phyloP scores from a whole-genome alignment of 1,284 basidiomycete genomes.

The Heterobasidion irregulare region DNA sequence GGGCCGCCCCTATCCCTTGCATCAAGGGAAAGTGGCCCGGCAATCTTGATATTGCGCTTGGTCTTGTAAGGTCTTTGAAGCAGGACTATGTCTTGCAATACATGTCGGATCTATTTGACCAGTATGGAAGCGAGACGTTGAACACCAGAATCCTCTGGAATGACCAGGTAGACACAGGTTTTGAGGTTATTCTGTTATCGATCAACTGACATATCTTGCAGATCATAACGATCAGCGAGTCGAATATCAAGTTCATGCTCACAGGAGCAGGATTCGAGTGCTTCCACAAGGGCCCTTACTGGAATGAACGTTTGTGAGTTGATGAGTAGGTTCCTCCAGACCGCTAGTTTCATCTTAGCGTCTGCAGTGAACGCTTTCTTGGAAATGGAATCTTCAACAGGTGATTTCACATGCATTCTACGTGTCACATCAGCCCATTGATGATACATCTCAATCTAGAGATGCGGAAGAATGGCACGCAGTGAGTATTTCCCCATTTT shows the following conservation, averaged over 20 bases:
- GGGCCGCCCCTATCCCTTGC: conserved; percentile 40
- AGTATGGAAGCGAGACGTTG: conserved; percentile 54
- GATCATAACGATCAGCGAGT: conserved; percentile 1
- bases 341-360: neutral
- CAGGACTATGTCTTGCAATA: conserved; percentile 53
- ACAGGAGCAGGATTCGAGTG: conserved; percentile 2
- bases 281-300: conserved; percentile 2
- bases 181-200: neutral
- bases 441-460: conserved; percentile 9
- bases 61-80: conserved; percentile 43
- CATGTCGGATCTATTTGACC: conserved; percentile 43
- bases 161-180: conserved; percentile 38
- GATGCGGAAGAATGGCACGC: conserved; percentile 40
- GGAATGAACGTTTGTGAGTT: conserved; percentile 1
- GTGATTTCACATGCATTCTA: conserved; percentile 21
- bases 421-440: neutral
- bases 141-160: conserved; percentile 55
- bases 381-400: conserved; percentile 62
- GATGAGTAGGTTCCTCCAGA: neutral
- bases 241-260: conserved; percentile 4
- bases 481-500: neutral
- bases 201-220: neutral
- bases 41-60: conserved; percentile 53
- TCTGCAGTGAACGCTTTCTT: conserved; percentile 24
- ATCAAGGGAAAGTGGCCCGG: conserved; percentile 60